A percentile compares a stretch with the other conserved stretches of the same genome.
These are phyloP conservation scores for Lipomyces chichibuensis DNA, from an alignment of 805 yeast genomes.

Conservation along the genomic window DNA sequence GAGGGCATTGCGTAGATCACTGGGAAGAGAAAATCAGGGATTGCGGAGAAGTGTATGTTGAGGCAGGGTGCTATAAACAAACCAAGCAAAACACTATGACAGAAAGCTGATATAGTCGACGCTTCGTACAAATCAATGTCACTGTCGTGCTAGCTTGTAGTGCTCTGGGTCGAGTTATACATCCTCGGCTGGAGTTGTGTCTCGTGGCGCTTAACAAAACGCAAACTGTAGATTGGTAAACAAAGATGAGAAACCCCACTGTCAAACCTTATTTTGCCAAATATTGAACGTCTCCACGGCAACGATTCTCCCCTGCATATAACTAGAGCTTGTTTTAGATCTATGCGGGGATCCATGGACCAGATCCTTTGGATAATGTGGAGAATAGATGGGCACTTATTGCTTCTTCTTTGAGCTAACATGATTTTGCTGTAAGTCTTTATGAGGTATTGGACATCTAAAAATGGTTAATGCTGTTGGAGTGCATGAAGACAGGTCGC, in stretches of 20 bases:
- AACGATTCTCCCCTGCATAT: constrained; percentile 3
- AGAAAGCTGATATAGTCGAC: background rate
- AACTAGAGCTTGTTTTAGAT: background rate
- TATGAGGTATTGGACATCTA: too few species aligned
- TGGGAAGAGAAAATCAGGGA: background rate
- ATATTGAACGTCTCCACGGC: constrained; percentile 1
- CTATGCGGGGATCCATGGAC: background rate
- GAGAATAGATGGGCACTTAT: background rate
- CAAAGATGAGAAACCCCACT: background rate
- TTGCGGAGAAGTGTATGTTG: background rate
- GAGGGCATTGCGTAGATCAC: background rate
- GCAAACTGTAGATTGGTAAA: background rate
- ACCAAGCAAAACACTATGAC: background rate
- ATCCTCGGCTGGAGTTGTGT: background rate
- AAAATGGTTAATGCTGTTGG: too few species aligned
- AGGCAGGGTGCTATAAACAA: background rate
- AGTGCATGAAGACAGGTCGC: too few species aligned
- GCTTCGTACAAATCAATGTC: background rate
- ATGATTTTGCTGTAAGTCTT: too few species aligned
- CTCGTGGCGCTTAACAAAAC: background rate
- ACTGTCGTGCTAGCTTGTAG: background rate
- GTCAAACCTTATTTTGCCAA: background rate
- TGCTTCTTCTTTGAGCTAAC: too few species aligned
- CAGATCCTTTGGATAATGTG: too few species aligned
- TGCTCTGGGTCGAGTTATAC: background rate